Base-by-base conservation (phyloP, 257 asterid species). In the Linaria vulgaris region DNA sequence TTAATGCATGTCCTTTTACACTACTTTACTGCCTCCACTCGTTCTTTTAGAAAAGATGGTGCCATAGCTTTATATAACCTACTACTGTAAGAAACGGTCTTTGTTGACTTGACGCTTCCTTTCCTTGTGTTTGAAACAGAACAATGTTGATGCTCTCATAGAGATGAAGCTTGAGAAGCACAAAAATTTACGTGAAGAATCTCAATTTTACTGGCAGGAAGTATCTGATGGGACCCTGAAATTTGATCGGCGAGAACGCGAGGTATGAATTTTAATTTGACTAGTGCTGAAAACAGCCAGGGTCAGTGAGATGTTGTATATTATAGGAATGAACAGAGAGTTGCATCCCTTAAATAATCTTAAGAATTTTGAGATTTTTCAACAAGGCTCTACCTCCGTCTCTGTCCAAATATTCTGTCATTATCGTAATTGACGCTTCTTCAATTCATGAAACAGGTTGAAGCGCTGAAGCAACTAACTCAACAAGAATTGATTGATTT, bases 161-260 rank as follows among this genome's bases (percentile, higher is more conserved):
- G 95, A 94, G 57, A 77, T 84, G 86, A 94, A 94, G 86, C 95
- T 94, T 61, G 99, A 94, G 84, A 94, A 90, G 84, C 90, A 85
- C 83, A 94, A 94, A 73, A 94, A 90, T 68, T 72, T 94, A 74
- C 81, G 78, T 22, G 99, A 94, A 76, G 99, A 90, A 74, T 82
- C 95, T 53, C 72, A 76, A 37, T 85, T 79, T 76, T 94, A 44
- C 78, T 90, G 95, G 95, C 71, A 81, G 37, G 99, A 94, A 79
- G 85, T 94, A 64, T 77, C 76, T 58, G 84, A 88, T 27, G 99
- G 99, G 44, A 90, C 99, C 64, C 87, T 79, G 70, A 94, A 83
- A 72, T 94, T 94, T 69, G 94, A 94, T 74, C 76, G 99, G 67
- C 78, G 80, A 74, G 90, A 85, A 72, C 25, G 87, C 44, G 99